These are phyloP conservation scores for Mucor saturninus DNA, from an alignment of 371 early-diverging fungal species.

Conservation along the genomic window DNA sequence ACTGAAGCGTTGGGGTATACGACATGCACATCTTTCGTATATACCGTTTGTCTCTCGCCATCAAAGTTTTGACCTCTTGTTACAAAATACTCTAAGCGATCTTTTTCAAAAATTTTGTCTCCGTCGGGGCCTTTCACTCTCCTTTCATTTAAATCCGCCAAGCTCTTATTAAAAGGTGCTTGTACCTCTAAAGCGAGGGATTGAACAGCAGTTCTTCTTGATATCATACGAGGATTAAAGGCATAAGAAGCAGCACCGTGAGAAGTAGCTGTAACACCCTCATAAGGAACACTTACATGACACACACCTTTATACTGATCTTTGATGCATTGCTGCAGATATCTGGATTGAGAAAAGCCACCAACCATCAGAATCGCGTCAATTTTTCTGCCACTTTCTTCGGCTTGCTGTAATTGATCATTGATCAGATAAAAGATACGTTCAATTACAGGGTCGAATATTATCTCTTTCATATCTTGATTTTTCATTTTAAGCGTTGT, in stretches of 20 bases:
- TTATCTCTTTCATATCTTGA: neutral
- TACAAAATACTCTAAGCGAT: neutral
- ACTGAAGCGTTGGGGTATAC: no score
- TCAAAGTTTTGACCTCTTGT: no score
- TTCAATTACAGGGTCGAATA: neutral
- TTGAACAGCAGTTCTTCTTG: constrained; percentile 29
- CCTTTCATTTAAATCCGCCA: neutral
- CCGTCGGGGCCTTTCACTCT: neutral
- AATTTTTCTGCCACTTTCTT: neutral
- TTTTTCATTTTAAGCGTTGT: neutral
- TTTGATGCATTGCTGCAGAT: constrained; percentile 6
- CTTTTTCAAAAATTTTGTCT: neutral
- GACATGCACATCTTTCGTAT: no score
- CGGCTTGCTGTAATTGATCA: constrained; percentile 29
- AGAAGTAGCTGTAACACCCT: constrained; percentile 34
- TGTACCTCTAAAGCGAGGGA: constrained; percentile 3
- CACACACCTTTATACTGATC: constrained; percentile 10
- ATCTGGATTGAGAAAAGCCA: constrained; percentile 7
- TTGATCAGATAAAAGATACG: neutral
- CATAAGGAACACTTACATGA: constrained; percentile 28
- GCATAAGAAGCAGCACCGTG: constrained; percentile 43
- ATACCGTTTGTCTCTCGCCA: no score
- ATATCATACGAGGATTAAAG: constrained; percentile 29
- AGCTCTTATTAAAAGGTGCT: neutral
- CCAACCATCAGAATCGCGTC: neutral